Conservation (phyloP, 495 filamentous ascomycete genomes). For the Lepidopterella palustris region DNA sequence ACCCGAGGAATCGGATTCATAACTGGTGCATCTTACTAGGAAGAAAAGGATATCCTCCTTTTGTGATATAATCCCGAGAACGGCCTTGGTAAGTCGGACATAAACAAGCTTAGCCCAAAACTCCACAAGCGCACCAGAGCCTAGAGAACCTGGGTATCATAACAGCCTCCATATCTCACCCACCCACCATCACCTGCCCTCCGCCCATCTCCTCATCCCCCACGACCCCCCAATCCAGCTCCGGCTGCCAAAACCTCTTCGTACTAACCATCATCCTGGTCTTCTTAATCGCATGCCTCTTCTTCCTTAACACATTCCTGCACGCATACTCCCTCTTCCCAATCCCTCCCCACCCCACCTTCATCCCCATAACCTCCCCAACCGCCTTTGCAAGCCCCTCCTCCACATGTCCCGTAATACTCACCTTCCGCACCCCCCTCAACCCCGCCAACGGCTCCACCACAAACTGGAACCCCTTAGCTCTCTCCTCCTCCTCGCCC, state of each 20-base stretch:
- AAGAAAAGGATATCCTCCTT: too few relatives aligned
- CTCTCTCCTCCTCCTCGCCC: background rate
- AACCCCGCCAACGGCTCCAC: conserved; percentile 1
- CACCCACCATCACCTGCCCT: too few relatives aligned
- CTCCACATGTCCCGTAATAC: background rate
- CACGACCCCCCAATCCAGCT: background rate
- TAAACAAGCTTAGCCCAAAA: too few relatives aligned
- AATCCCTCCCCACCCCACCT: background rate
- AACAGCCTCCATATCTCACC: too few relatives aligned
- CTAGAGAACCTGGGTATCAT: too few relatives aligned
- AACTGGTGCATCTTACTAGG: too few relatives aligned
- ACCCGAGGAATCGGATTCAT: too few relatives aligned
- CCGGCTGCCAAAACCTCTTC: conserved; percentile 3
- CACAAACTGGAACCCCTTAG: background rate
- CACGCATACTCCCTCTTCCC: background rate
- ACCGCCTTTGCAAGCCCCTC: background rate
- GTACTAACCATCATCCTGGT: background rate
- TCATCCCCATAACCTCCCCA: background rate
- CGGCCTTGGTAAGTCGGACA: too few relatives aligned
- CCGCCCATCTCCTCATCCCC: background rate
- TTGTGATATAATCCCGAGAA: too few relatives aligned
- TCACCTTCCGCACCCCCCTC: background rate
- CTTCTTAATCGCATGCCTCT: background rate
- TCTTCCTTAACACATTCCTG: background rate
- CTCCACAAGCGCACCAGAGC: too few relatives aligned